Conservation (phyloP, 2,329 filamentous ascomycete genomes). For the Aspergillus terreus region DNA sequence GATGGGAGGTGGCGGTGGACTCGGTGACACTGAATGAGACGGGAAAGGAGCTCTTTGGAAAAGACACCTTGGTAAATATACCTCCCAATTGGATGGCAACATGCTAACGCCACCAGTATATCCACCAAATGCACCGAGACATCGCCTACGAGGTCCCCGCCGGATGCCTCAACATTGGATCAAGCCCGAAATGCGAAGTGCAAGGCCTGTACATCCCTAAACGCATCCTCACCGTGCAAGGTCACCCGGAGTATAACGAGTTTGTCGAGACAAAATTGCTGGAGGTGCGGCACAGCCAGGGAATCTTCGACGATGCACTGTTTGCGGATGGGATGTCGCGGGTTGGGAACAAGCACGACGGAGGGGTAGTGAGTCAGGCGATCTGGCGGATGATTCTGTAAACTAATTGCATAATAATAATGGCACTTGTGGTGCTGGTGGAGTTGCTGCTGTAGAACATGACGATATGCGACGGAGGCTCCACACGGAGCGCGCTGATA, state of each 20-base stretch:
- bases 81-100: not conserved
- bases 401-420: not conserved
- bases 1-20: slow-evolving; percentile 48
- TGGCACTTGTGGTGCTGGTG: not conserved
- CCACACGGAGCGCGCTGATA: not conserved
- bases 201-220: slow-evolving; percentile 44
- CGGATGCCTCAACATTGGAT: slow-evolving; percentile 40
- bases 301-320: slow-evolving; percentile 21
- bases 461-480: not conserved
- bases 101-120: slow-evolving; percentile 7
- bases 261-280: slow-evolving; percentile 35
- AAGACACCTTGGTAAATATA: slow-evolving; percentile 20
- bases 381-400: slow-evolving; percentile 9
- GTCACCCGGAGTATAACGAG: slow-evolving; percentile 47
- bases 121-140: slow-evolving; percentile 50
- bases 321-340: slow-evolving; percentile 18
- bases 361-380: slow-evolving; percentile 14
- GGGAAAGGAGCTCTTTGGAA: slow-evolving; percentile 40
- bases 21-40: slow-evolving; percentile 38
- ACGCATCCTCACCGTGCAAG: slow-evolving; percentile 43
- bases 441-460: not conserved
- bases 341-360: slow-evolving; percentile 19
- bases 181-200: slow-evolving; percentile 40
- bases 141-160: slow-evolving; percentile 40
- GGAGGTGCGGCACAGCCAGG: slow-evolving; percentile 16